Evolutionary conservation across 1,284 basidiomycete species (phyloP).

Genomic region (Ustilago shanxiensis): DNA sequence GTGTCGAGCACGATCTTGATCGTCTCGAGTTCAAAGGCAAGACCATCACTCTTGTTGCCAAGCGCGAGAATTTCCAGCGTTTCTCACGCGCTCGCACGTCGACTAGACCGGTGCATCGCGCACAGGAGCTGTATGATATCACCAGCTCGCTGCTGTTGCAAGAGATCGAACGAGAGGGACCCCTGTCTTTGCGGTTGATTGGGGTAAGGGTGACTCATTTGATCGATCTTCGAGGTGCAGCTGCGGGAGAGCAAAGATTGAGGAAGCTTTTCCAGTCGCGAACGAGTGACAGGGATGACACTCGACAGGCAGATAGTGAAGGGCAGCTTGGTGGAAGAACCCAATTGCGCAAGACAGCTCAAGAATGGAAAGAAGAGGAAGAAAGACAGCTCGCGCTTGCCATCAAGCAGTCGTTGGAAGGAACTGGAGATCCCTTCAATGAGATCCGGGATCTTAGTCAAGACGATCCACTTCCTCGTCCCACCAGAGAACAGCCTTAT

Average conservation of each 20-base stretch:
- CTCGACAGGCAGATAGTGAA: background rate
- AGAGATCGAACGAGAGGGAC: slow-evolving; percentile 48
- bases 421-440: slow-evolving; percentile 22
- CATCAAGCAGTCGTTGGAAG: slow-evolving; percentile 45
- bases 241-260: slow-evolving; percentile 41
- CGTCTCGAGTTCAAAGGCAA: slow-evolving; percentile 58
- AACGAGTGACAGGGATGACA: background rate
- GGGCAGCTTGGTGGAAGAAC: background rate
- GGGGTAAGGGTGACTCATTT: slow-evolving; percentile 61
- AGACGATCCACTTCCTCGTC: slow-evolving; percentile 12
- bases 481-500: slow-evolving; percentile 6
- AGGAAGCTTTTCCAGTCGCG: slow-evolving; percentile 38
- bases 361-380: slow-evolving; percentile 45
- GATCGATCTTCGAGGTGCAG: slow-evolving; percentile 49
- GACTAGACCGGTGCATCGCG: slow-evolving; percentile 31
- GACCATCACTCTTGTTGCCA: slow-evolving; percentile 64
- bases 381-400: slow-evolving; percentile 48
- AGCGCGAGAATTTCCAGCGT: slow-evolving; percentile 62
- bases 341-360: slow-evolving; percentile 19
- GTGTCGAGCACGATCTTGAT: slow-evolving; percentile 62
- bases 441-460: slow-evolving; percentile 40
- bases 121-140: slow-evolving; percentile 60
- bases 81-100: slow-evolving; percentile 59
- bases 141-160: slow-evolving; percentile 45
- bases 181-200: slow-evolving; percentile 58